These are phyloP conservation scores for Adansonia gregorii DNA, from an alignment of 441 rosid genomes.

Conservation along the genomic window DNA sequence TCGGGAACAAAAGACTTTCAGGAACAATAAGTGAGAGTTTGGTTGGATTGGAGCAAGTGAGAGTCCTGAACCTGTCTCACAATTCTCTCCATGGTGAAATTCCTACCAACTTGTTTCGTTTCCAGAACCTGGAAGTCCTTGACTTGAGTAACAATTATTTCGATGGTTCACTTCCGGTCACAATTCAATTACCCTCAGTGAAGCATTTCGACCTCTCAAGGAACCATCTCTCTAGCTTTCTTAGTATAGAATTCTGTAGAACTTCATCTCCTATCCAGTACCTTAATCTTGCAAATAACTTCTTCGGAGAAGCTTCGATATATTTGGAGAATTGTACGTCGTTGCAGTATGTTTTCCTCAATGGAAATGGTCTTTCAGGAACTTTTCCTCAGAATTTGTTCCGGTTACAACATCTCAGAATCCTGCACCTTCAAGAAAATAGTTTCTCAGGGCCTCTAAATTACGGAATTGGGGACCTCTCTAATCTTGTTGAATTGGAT, in stretches of 20 bases:
- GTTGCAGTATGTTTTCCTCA: not conserved
- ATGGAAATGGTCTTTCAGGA: conserved; percentile 5
- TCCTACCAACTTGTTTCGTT: not conserved
- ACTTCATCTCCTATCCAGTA: conserved; percentile 2
- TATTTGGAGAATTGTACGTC: conserved; percentile 10
- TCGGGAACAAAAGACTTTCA: conserved; percentile 22
- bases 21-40: conserved; percentile 39
- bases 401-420: not conserved
- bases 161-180: not conserved
- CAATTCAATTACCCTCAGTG: not conserved
- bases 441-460: not conserved
- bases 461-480: not conserved
- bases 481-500: conserved; percentile 18
- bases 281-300: not conserved
- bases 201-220: not conserved
- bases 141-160: conserved; percentile 17
- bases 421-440: conserved; percentile 12
- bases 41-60: conserved; percentile 34
- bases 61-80: conserved; percentile 36
- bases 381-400: not conserved
- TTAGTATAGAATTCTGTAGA: not conserved
- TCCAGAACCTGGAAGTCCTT: conserved; percentile 15
- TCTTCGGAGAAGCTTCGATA: not conserved
- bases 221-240: not conserved
- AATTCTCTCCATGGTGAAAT: not conserved